Evolutionary conservation across 2,329 filamentous ascomycete species (phyloP).

Genomic region (Aspergillus tubingensis): DNA sequence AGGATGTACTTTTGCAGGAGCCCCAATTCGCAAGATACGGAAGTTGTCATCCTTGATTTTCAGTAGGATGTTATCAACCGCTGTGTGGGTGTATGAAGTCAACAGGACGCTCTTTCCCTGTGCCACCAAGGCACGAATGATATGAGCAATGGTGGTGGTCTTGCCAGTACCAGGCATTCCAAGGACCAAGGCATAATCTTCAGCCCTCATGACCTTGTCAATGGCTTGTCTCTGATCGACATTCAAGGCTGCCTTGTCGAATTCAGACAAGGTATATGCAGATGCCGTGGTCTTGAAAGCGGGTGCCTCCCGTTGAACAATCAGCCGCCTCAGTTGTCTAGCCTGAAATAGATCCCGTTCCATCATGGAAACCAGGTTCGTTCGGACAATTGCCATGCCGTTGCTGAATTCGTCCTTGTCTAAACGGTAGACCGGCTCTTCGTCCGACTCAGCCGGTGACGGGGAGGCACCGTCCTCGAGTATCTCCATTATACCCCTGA

Average conservation of each 20-base stretch:
- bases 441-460: slow-evolving; percentile 44
- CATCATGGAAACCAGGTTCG: slow-evolving; percentile 94
- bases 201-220: slow-evolving; percentile 90
- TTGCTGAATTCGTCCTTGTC: slow-evolving; percentile 99
- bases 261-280: slow-evolving; percentile 61
- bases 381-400: slow-evolving; percentile 91
- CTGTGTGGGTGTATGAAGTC: slow-evolving; percentile 95
- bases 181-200: slow-evolving; percentile 94
- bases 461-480: slow-evolving; percentile 52
- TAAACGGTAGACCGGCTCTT: slow-evolving; percentile 70
- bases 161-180: slow-evolving; percentile 99
- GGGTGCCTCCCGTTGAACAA: slow-evolving; percentile 75
- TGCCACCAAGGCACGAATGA: slow-evolving; percentile 84
- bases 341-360: slow-evolving; percentile 71
- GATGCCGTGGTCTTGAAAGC: slow-evolving; percentile 69
- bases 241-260: slow-evolving; percentile 68
- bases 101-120: slow-evolving; percentile 91
- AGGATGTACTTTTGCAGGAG: slow-evolving; percentile 79
- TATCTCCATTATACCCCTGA: slow-evolving; percentile 89
- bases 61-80: slow-evolving; percentile 95
- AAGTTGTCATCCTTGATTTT: slow-evolving; percentile 82
- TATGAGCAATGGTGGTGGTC: slow-evolving; percentile 96
- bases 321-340: slow-evolving; percentile 71
- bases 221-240: slow-evolving; percentile 84
- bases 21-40: slow-evolving; percentile 80